Conservation (phyloP, 2,329 filamentous ascomycete genomes). For the Didymella pinodella region DNA sequence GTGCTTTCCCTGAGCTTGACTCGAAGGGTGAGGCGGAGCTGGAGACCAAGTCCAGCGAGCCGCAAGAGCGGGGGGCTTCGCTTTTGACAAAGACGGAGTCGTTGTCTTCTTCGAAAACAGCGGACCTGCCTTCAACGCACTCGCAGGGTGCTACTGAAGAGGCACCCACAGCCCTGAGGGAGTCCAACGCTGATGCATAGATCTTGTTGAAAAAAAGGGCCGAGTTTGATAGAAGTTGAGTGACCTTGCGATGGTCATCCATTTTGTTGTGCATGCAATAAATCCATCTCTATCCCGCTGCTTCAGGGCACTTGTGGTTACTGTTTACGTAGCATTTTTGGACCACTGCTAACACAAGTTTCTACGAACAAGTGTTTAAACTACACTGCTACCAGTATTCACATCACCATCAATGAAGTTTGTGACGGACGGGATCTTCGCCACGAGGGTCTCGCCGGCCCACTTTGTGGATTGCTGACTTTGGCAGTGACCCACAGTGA, state of each 20-base stretch:
- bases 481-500: slow-evolving; percentile 13
- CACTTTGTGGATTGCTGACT: slow-evolving; percentile 13
- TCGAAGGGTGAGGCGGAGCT: slow-evolving; percentile 6
- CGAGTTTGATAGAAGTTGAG: not conserved
- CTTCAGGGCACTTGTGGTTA: not conserved
- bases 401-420: slow-evolving; percentile 6
- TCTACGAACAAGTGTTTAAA: not conserved
- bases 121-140: slow-evolving; percentile 11
- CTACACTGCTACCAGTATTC: slow-evolving; percentile 5
- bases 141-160: slow-evolving; percentile 14
- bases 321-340: not conserved
- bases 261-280: slow-evolving; percentile 9
- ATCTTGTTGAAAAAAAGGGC: not conserved
- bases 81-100: slow-evolving; percentile 6
- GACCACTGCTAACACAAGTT: not conserved
- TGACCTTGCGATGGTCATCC: not conserved
- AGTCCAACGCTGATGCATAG: slow-evolving; percentile 12
- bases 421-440: slow-evolving; percentile 15
- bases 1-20: slow-evolving; percentile 30
- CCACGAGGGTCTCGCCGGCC: slow-evolving; percentile 9
- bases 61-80: not conserved
- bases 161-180: slow-evolving; percentile 12
- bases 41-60: slow-evolving; percentile 1
- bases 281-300: slow-evolving; percentile 2
- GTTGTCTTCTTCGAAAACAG: slow-evolving; percentile 3